Evolutionary conservation across 2,329 filamentous ascomycete genomes (phyloP).

Genomic region (Trichoderma sp.): DNA sequence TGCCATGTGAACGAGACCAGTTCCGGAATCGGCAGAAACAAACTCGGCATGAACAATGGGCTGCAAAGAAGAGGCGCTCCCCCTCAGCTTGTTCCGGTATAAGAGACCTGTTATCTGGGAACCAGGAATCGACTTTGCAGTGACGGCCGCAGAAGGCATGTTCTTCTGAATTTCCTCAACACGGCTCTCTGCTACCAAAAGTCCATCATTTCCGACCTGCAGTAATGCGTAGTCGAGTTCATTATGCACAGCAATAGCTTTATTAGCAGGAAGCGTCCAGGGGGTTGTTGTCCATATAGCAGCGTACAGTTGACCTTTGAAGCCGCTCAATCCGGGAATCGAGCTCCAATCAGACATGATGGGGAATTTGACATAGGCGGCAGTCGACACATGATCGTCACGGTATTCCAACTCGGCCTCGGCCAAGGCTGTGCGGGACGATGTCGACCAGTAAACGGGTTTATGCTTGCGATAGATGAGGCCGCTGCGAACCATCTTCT

Average conservation of each 20-base stretch:
- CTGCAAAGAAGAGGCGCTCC: slow-evolving; percentile 53
- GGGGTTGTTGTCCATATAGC: slow-evolving; percentile 98
- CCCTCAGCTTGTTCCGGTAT: slow-evolving; percentile 70
- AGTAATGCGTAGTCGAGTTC: slow-evolving; percentile 73
- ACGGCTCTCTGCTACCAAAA: slow-evolving; percentile 70
- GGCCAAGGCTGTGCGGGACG: slow-evolving; percentile 72
- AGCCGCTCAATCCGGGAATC: slow-evolving; percentile 35
- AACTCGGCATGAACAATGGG: slow-evolving; percentile 81
- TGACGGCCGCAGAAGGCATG: slow-evolving; percentile 50
- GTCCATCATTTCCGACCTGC: slow-evolving; percentile 51
- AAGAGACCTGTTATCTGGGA: slow-evolving; percentile 60
- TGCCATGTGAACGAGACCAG: slow-evolving; percentile 90
- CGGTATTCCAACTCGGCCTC: slow-evolving; percentile 84
- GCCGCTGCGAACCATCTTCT: slow-evolving; percentile 67
- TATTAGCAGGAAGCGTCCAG: slow-evolving; percentile 94
- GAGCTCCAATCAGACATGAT: slow-evolving; percentile 45
- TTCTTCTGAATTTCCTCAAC: slow-evolving; percentile 55
- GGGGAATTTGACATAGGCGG: slow-evolving; percentile 79
- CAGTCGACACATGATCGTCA: slow-evolving; percentile 66
- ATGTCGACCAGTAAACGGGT: slow-evolving; percentile 84
- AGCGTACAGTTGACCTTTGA: slow-evolving; percentile 60
- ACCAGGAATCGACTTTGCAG: slow-evolving; percentile 59
- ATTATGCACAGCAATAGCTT: slow-evolving; percentile 76
- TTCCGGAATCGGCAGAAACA: slow-evolving; percentile 85
- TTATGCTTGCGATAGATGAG: slow-evolving; percentile 76